A percentile compares a stretch with the other conserved stretches of the same genome.
Conservation (phyloP, 306 rosid species). For the Glycine latifolia region DNA sequence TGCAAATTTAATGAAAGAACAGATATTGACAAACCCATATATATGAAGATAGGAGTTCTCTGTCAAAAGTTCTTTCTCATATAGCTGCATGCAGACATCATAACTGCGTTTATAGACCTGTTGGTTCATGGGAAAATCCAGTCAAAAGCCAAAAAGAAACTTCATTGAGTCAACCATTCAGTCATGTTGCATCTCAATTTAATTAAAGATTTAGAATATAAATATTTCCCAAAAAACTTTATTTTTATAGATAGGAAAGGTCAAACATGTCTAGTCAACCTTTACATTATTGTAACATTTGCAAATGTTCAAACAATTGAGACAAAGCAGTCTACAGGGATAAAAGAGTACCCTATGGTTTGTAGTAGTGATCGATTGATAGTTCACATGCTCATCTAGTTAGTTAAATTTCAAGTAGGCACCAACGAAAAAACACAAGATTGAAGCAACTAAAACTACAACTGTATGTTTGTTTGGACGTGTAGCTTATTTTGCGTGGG, state of each 20-base stretch:
- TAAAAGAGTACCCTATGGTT: slow-evolving; percentile 24
- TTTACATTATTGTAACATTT: slow-evolving; percentile 5
- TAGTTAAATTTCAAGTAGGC: slow-evolving; percentile 16
- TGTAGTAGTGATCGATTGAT: slow-evolving; percentile 5
- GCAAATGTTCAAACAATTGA: not conserved
- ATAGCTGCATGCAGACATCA: slow-evolving; percentile 85
- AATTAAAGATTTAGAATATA: slow-evolving; percentile 29
- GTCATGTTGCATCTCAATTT: not conserved
- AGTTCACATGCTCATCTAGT: slow-evolving; percentile 32
- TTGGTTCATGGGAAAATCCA: slow-evolving; percentile 21
- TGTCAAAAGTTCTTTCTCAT: slow-evolving; percentile 88
- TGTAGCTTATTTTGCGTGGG: not conserved
- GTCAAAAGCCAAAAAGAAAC: slow-evolving; percentile 31
- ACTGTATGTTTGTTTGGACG: not conserved
- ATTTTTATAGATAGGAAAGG: not conserved
- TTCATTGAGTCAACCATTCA: not conserved
- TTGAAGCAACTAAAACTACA: slow-evolving; percentile 25
- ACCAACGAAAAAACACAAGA: not conserved
- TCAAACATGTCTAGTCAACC: slow-evolving; percentile 15
- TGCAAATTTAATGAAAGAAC: slow-evolving; percentile 24
- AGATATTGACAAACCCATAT: slow-evolving; percentile 66
- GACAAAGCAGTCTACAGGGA: not conserved
- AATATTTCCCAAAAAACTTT: not conserved
- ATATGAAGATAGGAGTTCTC: slow-evolving; percentile 81
- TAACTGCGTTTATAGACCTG: slow-evolving; percentile 91